Evolutionary conservation across 306 rosid species (phyloP).

Genomic region (Quercus ilex): DNA sequence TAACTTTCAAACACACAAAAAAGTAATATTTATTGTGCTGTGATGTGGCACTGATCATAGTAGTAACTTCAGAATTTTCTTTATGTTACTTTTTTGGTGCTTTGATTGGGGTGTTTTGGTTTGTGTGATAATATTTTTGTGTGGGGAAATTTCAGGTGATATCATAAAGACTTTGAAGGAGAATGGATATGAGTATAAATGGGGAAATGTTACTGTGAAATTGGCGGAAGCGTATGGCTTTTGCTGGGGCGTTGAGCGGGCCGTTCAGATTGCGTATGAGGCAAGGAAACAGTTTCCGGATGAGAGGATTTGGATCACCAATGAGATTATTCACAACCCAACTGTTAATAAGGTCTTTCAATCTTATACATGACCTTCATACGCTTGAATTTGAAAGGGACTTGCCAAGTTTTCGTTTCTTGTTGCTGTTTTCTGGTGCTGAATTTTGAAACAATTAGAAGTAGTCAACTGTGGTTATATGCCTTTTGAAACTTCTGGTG

Average conservation of each 20-base stretch:
- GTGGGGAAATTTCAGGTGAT: conserved; percentile 59
- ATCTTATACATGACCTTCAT: neutral
- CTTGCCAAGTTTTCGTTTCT: neutral
- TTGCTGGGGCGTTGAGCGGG: conserved; percentile 99
- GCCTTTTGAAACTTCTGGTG: neutral
- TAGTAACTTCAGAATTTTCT: too few species aligned
- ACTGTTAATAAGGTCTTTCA: conserved; percentile 75
- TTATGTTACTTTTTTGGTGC: neutral
- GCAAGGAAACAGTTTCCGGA: conserved; percentile 92
- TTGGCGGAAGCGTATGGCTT: conserved; percentile 93
- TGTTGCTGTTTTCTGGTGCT: neutral
- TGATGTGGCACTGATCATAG: neutral
- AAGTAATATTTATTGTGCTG: neutral
- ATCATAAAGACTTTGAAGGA: conserved; percentile 79
- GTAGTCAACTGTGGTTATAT: neutral
- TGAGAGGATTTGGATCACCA: conserved; percentile 85
- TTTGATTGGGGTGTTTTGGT: neutral
- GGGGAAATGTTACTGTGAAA: conserved; percentile 91
- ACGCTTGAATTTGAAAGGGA: neutral
- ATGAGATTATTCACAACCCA: conserved; percentile 96
- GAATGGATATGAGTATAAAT: conserved; percentile 67
- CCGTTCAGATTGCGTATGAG: conserved; percentile 97
- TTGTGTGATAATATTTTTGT: neutral
- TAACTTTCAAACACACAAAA: too few species aligned
- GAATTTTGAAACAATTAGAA: neutral